Evolutionary conservation across 345 rosid species (phyloP).

Genomic region (Gossypium australe): DNA sequence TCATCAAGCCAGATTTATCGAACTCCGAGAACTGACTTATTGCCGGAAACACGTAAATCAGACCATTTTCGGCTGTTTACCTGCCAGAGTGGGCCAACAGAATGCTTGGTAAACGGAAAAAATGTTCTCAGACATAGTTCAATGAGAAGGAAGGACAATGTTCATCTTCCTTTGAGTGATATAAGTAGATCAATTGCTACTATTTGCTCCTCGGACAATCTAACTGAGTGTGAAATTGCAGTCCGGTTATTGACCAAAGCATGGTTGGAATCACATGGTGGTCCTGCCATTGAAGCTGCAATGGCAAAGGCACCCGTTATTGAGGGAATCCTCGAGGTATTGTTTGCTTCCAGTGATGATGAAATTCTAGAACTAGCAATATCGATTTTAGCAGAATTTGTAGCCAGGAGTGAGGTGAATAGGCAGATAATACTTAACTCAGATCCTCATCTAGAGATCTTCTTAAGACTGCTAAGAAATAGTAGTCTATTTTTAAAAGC

Average conservation of each 20-base stretch:
- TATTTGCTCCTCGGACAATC: conserved; percentile 35
- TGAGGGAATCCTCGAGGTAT: conserved; percentile 47
- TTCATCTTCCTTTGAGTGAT: conserved; percentile 21
- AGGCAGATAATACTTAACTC: conserved; percentile 37
- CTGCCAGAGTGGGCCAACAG: conserved; percentile 38
- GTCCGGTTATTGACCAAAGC: conserved; percentile 35
- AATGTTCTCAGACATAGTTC: conserved; percentile 14
- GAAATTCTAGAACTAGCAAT: conserved; percentile 49
- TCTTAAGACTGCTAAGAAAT: conserved; percentile 45
- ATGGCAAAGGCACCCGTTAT: conserved; percentile 36
- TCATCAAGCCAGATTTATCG: conserved; percentile 19
- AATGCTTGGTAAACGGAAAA: conserved; percentile 28
- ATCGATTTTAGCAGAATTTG: conserved; percentile 47
- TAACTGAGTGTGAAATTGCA: conserved; percentile 44
- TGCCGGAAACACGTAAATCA: conserved; percentile 26
- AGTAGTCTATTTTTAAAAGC: conserved; percentile 54
- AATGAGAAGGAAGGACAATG: conserved; percentile 6
- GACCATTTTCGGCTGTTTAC: conserved; percentile 26
- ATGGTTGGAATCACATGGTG: conserved; percentile 43
- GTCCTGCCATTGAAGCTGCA: conserved; percentile 30
- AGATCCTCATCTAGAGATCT: conserved; percentile 52
- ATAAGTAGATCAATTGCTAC: conserved; percentile 34
- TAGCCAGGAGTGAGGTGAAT: conserved; percentile 21
- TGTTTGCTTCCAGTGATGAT: conserved; percentile 49
- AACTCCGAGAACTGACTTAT: conserved; percentile 14